phyloP scores from a whole-genome alignment of 169 alveolate genomes.

The Amoebophrya sp. region DNA sequence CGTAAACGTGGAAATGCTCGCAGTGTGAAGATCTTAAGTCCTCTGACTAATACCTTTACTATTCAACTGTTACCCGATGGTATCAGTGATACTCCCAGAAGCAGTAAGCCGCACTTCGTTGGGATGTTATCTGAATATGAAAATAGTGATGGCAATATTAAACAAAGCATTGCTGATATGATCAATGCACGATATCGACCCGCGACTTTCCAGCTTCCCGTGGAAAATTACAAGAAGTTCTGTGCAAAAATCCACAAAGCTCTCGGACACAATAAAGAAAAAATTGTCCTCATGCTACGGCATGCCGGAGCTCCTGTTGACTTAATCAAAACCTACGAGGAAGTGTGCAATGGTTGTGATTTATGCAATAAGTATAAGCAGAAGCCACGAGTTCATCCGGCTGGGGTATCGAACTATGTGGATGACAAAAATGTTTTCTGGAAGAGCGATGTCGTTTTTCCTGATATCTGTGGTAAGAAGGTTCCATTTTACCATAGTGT shows the following conservation, averaged over 20 bases:
- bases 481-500: background rate
- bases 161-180: background rate
- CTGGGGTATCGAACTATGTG: background rate
- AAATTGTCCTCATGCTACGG: background rate
- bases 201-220: background rate
- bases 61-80: background rate
- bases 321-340: background rate
- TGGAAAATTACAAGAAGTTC: background rate
- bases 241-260: background rate
- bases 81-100: background rate
- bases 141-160: background rate
- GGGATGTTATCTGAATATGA: background rate
- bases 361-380: background rate
- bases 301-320: background rate
- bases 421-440: background rate
- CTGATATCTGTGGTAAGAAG: background rate
- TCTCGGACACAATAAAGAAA: background rate
- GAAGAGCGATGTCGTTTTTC: background rate
- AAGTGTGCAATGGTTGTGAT: background rate
- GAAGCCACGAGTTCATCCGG: background rate
- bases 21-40: background rate
- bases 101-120: background rate
- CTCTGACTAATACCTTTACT: background rate
- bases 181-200: background rate
- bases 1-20: background rate